Evolutionary conservation across 495 filamentous ascomycete genomes (phyloP).

Genomic region (Aspergillus sclerotioniger): DNA sequence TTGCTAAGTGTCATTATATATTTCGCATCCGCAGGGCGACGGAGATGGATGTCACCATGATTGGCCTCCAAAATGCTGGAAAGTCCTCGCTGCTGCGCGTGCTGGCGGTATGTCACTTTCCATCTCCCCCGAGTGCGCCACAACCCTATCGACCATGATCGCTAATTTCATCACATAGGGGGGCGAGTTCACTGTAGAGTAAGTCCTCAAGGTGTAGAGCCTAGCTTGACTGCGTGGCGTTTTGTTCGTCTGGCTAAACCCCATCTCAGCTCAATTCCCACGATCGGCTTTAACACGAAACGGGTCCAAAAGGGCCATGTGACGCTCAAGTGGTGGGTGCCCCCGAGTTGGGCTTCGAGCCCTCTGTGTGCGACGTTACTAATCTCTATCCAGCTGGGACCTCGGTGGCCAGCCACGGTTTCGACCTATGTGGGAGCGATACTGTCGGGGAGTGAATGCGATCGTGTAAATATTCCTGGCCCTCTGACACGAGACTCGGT

Average conservation of each 20-base stretch:
- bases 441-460: slow-evolving; percentile 95
- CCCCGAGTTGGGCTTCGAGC: not conserved
- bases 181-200: slow-evolving; percentile 99
- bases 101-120: slow-evolving; percentile 70
- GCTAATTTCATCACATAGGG: slow-evolving; percentile 58
- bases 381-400: slow-evolving; percentile 69
- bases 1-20: slow-evolving; percentile 25
- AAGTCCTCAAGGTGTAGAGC: slow-evolving; percentile 47
- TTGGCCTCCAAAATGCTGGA: slow-evolving; percentile 96
- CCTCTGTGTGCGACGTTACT: slow-evolving; percentile 10
- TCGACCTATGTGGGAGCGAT: slow-evolving; percentile 98
- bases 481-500: not conserved
- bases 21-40: slow-evolving; percentile 67
- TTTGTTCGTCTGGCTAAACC: slow-evolving; percentile 34
- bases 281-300: slow-evolving; percentile 99
- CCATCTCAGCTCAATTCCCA: slow-evolving; percentile 83
- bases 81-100: slow-evolving; percentile 95
- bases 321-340: slow-evolving; percentile 83
- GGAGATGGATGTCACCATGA: slow-evolving; percentile 99
- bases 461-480: slow-evolving; percentile 68
- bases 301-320: slow-evolving; percentile 97
- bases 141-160: slow-evolving; percentile 4
- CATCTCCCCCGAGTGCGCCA: not conserved
- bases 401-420: slow-evolving; percentile 96
- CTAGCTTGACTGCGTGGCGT: slow-evolving; percentile 1